Conservation (phyloP, 2,329 filamentous ascomycete species). For the Triangularia verruculosa region DNA sequence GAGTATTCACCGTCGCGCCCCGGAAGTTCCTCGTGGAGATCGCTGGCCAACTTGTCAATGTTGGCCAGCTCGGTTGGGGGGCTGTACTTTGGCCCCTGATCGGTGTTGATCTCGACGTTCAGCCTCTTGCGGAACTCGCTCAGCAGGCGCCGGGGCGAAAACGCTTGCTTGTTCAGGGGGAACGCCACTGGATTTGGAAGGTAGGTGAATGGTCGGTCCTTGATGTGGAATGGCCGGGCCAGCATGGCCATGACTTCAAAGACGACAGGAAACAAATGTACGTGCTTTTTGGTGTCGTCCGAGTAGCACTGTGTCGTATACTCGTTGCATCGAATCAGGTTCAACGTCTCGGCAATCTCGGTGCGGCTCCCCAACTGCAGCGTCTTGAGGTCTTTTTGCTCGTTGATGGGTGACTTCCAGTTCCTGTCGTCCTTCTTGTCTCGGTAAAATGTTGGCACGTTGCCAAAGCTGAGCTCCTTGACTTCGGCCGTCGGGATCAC, state of each 20-base stretch:
- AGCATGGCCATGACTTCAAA: conserved; percentile 59
- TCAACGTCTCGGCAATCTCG: conserved; percentile 52
- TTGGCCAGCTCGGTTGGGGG: neutral
- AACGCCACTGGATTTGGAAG: conserved; percentile 41
- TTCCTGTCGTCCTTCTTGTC: conserved; percentile 34
- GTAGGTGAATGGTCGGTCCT: conserved; percentile 41
- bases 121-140: conserved; percentile 7
- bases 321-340: conserved; percentile 50
- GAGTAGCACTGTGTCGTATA: conserved; percentile 46
- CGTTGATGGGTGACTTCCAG: conserved; percentile 14
- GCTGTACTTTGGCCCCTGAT: neutral
- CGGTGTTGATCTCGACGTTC: neutral
- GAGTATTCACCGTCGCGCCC: conserved; percentile 13
- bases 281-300: conserved; percentile 37
- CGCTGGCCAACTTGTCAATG: conserved; percentile 1
- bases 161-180: conserved; percentile 30
- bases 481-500: conserved; percentile 50
- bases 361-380: conserved; percentile 46
- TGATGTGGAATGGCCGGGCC: conserved; percentile 46
- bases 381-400: conserved; percentile 35
- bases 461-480: conserved; percentile 55
- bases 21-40: conserved; percentile 8
- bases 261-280: conserved; percentile 51
- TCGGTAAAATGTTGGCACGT: conserved; percentile 51
- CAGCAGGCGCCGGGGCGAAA: conserved; percentile 23